These are phyloP conservation scores for Arthrocladium fulminans DNA, from an alignment of 2,329 filamentous ascomycete genomes.

Conservation along the genomic window DNA sequence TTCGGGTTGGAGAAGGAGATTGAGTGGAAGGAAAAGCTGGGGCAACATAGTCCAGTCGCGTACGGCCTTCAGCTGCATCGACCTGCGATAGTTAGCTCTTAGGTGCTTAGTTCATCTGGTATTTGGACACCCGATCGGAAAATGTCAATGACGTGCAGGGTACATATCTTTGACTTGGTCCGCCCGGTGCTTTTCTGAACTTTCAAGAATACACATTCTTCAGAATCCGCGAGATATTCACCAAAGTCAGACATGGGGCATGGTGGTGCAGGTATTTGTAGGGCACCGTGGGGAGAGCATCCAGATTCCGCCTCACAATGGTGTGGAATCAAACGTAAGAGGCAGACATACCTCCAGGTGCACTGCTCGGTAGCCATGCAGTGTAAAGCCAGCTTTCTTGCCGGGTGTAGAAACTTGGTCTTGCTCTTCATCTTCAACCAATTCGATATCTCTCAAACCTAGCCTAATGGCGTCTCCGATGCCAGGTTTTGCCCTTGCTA, in stretches of 20 bases:
- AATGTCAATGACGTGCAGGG: no score
- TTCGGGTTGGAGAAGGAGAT: background rate
- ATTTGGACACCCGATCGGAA: no score
- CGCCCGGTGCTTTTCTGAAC: no score
- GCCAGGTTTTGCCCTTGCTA: constrained; percentile 59
- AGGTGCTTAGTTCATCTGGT: no score
- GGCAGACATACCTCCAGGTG: background rate
- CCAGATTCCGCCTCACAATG: no score
- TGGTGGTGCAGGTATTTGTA: no score
- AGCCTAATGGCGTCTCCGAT: constrained; percentile 71
- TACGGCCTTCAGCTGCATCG: background rate
- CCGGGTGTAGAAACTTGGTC: constrained; percentile 46
- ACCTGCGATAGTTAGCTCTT: background rate
- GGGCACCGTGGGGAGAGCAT: no score
- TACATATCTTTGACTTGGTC: no score
- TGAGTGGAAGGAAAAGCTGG: background rate
- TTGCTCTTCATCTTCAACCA: constrained; percentile 48
- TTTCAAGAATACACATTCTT: no score
- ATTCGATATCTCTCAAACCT: constrained; percentile 59
- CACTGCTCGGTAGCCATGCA: constrained; percentile 33
- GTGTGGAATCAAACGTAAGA: background rate
- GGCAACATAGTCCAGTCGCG: background rate
- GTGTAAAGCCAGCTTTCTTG: constrained; percentile 49
- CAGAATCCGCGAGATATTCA: no score
- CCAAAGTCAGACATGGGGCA: no score